A percentile compares a stretch with the other conserved stretches of the same genome.
Conservation (phyloP, 1,284 basidiomycete species). For the Trichosporon sp. region DNA sequence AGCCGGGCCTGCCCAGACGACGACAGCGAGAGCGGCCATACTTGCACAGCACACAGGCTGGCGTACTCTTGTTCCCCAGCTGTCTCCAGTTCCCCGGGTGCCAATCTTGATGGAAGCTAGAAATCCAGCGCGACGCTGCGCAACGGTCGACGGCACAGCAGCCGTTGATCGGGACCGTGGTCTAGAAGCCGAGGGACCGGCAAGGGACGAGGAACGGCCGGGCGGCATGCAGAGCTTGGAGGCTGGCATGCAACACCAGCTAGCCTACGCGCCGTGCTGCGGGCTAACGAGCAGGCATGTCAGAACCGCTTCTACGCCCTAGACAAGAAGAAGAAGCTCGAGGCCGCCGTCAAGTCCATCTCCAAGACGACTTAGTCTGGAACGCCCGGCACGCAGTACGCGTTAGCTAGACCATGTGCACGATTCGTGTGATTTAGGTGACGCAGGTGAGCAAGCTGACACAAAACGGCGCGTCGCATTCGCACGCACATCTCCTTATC, state of each 20-base stretch:
- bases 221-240: not conserved
- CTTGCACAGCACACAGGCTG: not conserved
- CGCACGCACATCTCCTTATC: not conserved
- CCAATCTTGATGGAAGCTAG: conserved; percentile 5
- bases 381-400: not conserved
- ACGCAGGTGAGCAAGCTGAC: not conserved
- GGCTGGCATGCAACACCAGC: not conserved
- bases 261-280: not conserved
- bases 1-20: not conserved
- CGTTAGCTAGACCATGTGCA: not conserved
- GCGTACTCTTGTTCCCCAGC: conserved; percentile 10
- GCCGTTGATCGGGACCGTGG: too few species aligned
- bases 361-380: conserved; percentile 4
- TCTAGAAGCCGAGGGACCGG: not conserved
- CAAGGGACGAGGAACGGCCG: not conserved
- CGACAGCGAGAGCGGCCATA: too few species aligned
- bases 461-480: not conserved
- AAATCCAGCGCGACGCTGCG: not conserved
- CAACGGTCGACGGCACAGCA: not conserved
- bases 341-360: conserved; percentile 31
- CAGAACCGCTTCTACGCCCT: conserved; percentile 34
- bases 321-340: conserved; percentile 27
- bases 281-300: conserved; percentile 30
- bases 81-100: conserved; percentile 13
- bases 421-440: not conserved